Evolutionary conservation across 2,329 filamentous ascomycete genomes (phyloP), one percentile per base, ranked within the genome.

Genomic region (Fusarium sp.): DNA sequence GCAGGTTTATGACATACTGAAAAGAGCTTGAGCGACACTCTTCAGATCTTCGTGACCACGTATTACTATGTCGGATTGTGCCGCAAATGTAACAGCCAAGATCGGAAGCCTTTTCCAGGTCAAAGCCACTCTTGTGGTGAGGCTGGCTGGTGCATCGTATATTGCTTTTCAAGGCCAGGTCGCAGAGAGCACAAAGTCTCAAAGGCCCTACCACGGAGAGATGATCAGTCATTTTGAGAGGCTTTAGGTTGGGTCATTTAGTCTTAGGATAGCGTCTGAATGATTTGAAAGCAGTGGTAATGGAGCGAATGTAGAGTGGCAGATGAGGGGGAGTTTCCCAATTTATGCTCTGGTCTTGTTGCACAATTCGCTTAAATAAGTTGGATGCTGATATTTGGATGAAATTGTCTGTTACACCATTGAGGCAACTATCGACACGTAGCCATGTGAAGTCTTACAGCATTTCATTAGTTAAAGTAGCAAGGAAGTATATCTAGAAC

Each of bases 91-190:
- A 56, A 9, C 53, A 56, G 6, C 31, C 53, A 1, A 56, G 53
- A 3, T 36, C 53, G 14, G 39, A 46, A 35, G 53, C 39, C 1
- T 15, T 4, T 9, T 46, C 39, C 6, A 56, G 31, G 10, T 56
- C 39, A 35, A 35, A 1, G 13, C 29, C 29, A 8, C 31, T 56
- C n/a, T 46, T 56, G 9, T 41, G 35, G 4, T 54, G 50, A 6
- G 50, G 35, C 14, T 22, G 35, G 5, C 0, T 18, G 2, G 17
- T 0, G 20, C 50, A n/a, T 0, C 0, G 20, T 5, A 7, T 2
- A 7, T 54, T 13, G 14, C 18, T 38, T 4, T 5, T 41, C 5
- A 54, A 2, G 5, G 50, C 50, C 50, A 7, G 9, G 10, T 41
- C 18, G 14, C 38, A 55, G 52, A 45, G 3, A 13, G 7, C 0